Evolutionary conservation across 2,329 filamentous ascomycete species (phyloP).

Genomic region (Pyrenophora teres): DNA sequence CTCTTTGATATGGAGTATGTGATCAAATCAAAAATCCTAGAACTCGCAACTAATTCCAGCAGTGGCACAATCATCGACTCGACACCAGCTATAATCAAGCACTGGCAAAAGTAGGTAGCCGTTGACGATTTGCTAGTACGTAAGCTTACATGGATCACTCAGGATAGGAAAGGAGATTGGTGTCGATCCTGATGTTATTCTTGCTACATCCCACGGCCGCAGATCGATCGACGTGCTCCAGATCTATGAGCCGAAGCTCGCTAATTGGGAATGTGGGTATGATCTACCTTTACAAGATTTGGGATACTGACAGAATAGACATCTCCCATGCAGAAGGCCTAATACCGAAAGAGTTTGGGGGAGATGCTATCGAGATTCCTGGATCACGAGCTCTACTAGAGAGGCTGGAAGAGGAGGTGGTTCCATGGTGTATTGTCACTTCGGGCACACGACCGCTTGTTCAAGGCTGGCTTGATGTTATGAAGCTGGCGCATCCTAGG

Average conservation of each 20-base stretch:
- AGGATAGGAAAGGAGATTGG: conserved; percentile 84
- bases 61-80: conserved; percentile 83
- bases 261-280: conserved; percentile 87
- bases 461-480: conserved; percentile 56
- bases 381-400: conserved; percentile 75
- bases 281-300: background rate
- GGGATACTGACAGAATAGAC: conserved; percentile 57
- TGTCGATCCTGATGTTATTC: conserved; percentile 80
- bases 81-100: conserved; percentile 74
- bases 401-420: conserved; percentile 63
- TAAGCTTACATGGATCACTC: conserved; percentile 17
- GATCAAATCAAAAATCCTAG: background rate
- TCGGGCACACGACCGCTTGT: conserved; percentile 56
- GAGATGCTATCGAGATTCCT: conserved; percentile 82
- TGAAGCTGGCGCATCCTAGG: conserved; percentile 54
- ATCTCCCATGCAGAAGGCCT: conserved; percentile 76
- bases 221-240: conserved; percentile 84
- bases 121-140: background rate
- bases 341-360: conserved; percentile 76
- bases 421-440: conserved; percentile 81
- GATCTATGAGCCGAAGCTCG: conserved; percentile 79
- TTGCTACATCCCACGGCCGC: conserved; percentile 88
- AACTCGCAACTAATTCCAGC: conserved; percentile 9
- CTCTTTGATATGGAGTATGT: conserved; percentile 46
- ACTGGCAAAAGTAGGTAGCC: conserved; percentile 69